Evolutionary conservation across 75 land plant species (phyloP), one percentile per base, ranked within the genome.

Genomic region (Ceratopteris richardii): DNA sequence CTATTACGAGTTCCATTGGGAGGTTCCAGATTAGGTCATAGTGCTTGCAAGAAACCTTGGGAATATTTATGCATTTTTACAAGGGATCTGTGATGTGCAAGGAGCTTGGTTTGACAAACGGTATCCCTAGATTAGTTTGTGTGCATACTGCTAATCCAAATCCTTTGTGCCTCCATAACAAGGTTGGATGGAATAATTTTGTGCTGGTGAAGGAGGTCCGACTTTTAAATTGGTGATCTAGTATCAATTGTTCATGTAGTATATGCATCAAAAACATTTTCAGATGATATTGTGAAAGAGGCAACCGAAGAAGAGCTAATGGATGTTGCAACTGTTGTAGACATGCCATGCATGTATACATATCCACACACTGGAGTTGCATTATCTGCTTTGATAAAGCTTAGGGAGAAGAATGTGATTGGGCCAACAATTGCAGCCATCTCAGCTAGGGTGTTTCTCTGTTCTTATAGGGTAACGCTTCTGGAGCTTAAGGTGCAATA

Each of bases 71-170:
- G 96, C 96, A 0, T n/a, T 90, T 90, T 64, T 90, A 86, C 68
- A 90, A 90, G 66, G 96, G 96, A 0, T 90, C 87, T 41, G 26
- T 62, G 27, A 90, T 90, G 96, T 90, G 96, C 67, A 68, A 73
- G 64, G 87, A 86, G 53, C 63, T 90, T 27, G 96, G 93, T 0
- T 75, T 0, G 47, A 92, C 30, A 71, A n/a, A n/a, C n/a, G n/a
- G n/a, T n/a, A n/a, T n/a, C n/a, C n/a, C n/a, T n/a, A n/a, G n/a
- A n/a, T n/a, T 90, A 25, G 96, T 90, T 20, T 90, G 96, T 29
- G 96, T 92, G 0, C 96, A 90, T 57, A 92, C 96, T 1, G 87
- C 96, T 6, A 87, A 87, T 68, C 92, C 96, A 0, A 90, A 90
- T 51, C 96, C 96, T 4, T 73, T 90, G 13, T 90, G 83, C 54